Base-by-base conservation (phyloP, 1,139 yeast genomes). In the Zygoascus sp. region DNA sequence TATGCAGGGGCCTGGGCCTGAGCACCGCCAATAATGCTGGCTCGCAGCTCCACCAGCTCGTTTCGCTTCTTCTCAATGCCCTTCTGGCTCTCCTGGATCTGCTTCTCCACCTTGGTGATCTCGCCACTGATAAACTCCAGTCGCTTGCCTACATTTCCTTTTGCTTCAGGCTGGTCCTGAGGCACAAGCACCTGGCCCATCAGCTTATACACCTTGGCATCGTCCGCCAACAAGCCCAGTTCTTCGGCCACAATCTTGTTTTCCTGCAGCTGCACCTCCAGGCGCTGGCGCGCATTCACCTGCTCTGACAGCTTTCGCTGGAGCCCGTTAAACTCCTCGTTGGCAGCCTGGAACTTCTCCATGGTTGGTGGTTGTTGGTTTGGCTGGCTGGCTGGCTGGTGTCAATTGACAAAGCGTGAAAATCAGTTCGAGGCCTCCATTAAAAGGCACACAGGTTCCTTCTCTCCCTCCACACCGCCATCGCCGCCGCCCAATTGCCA, bases 141-240 rank as follows among this genome's bases (percentile, higher is more conserved):
- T 65, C 98, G 82, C 65, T 90, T 92, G 27, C 74, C 77, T 32
- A 92, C 97, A 60, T 90, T 92, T 60, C 77, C 58, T 56, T 80
- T 78, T 30, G 97, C 96, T 64, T 92, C 97, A 11, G 65, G 65
- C 54, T 77, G 78, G 47, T 89, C 96, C 61, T 90, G 96, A 2
- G 97, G 97, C 52, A 92, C 73, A 52, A 92, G 73, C 6, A 90
- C 89, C 9, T 96, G 96, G 0, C 98, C 98, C 17, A 92, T 85
- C 55, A 90, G 75, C 66, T 92, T 92, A 69, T 79, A 92, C 32
- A 92, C 82, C 58, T 84, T 85, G 15, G 94, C 75, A 27, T 75
- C 76, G 42, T 75, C 79, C 54, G 78, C 72, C 53, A 89, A 68
- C 45, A 68, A 65, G 17, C 74, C 77, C 59, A 92, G 85, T 66